phyloP scores from a whole-genome alignment of 176 grass and related monocot genomes.

The Triticum dicoccoides region DNA sequence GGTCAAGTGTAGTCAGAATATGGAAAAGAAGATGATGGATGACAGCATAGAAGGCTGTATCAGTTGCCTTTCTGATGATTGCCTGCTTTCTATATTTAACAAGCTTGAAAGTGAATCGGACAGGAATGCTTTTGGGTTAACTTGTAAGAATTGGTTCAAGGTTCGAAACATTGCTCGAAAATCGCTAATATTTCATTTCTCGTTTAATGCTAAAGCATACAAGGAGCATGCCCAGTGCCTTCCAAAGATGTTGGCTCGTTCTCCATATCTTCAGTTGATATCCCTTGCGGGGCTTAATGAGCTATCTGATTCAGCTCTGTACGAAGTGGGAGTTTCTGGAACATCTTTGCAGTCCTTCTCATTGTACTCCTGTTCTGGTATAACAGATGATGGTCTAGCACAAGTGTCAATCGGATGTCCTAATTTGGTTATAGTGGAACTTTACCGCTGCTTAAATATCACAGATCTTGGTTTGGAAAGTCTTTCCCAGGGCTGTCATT shows the following conservation, averaged over 20 bases:
- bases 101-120: conserved; percentile 55
- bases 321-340: conserved; percentile 40
- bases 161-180: conserved; percentile 68
- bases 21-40: conserved; percentile 42
- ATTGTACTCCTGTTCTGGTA: conserved; percentile 73
- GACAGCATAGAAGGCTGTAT: conserved; percentile 23
- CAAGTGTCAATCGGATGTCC: conserved; percentile 50
- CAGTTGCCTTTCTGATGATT: conserved; percentile 60
- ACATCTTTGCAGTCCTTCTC: conserved; percentile 65
- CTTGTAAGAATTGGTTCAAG: conserved; percentile 75
- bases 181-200: conserved; percentile 62
- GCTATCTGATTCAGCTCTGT: conserved; percentile 59
- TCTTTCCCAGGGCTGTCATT: conserved; percentile 52
- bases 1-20: conserved; percentile 18
- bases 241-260: conserved; percentile 54
- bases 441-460: conserved; percentile 67
- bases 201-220: conserved; percentile 60
- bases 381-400: conserved; percentile 66
- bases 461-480: conserved; percentile 68
- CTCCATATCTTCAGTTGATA: conserved; percentile 53
- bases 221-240: conserved; percentile 54
- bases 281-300: conserved; percentile 60
- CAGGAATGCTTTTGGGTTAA: conserved; percentile 78
- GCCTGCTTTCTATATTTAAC: conserved; percentile 66
- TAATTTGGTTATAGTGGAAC: conserved; percentile 76